Evolutionary conservation across 108 stramenopile species (phyloP).

Genomic region (Skeletonema menzelii): DNA sequence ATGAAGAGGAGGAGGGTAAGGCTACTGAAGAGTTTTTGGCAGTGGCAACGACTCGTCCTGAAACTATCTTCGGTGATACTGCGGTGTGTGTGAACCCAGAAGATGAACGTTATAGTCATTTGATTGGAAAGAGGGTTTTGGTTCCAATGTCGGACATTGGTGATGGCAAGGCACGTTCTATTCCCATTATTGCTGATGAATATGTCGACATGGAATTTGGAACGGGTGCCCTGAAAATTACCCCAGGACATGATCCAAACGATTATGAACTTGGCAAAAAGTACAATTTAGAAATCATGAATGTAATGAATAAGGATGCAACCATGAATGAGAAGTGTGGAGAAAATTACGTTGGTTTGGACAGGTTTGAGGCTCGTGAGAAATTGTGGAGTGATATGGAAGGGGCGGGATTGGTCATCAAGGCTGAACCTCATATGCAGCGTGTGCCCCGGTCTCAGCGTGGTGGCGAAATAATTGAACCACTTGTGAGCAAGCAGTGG

Average conservation of each 20-base stretch:
- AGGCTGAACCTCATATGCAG: conserved; percentile 85
- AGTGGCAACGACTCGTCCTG: conserved; percentile 94
- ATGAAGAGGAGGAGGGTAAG: conserved; percentile 49
- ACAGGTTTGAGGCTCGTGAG: conserved; percentile 92
- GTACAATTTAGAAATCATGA: conserved; percentile 89
- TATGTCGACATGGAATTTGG: conserved; percentile 97
- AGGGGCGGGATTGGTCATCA: conserved; percentile 72
- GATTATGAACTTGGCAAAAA: conserved; percentile 96
- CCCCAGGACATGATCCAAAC: conserved; percentile 97
- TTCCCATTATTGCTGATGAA: conserved; percentile 94
- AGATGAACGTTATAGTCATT: conserved; percentile 90
- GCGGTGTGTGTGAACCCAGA: conserved; percentile 96
- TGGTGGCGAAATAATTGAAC: conserved; percentile 99
- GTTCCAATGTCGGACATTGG: conserved; percentile 78
- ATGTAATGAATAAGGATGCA: conserved; percentile 97
- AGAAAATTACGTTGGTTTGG: conserved; percentile 76
- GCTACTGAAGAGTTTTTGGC: conserved; percentile 73
- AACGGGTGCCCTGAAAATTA: conserved; percentile 97
- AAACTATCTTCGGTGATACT: conserved; percentile 95
- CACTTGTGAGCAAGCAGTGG: conserved; percentile 97
- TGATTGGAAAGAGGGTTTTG: conserved; percentile 86
- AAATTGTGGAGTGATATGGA: conserved; percentile 93
- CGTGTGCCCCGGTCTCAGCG: conserved; percentile 95
- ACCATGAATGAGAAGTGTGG: conserved; percentile 87
- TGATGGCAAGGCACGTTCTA: conserved; percentile 51